A percentile compares a stretch with the other conserved stretches of the same genome.
phyloP scores from a whole-genome alignment of 2,329 filamentous ascomycete genomes.

The Cadophora malorum region DNA sequence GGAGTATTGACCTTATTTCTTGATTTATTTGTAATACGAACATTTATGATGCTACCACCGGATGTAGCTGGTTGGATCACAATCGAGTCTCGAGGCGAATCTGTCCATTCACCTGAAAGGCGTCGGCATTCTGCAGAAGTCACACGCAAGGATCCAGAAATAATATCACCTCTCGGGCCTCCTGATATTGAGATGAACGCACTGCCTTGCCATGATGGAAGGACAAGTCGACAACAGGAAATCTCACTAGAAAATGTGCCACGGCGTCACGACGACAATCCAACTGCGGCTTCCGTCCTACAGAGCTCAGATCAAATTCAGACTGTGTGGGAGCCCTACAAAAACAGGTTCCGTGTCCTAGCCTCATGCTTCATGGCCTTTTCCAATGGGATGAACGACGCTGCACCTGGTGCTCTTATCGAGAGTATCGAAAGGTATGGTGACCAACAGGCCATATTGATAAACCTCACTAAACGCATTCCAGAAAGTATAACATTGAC shows the following conservation, averaged over 20 bases:
- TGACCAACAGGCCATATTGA: too few relatives aligned
- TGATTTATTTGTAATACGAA: too few relatives aligned
- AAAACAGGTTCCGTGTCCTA: conserved; percentile 72
- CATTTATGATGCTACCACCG: neutral
- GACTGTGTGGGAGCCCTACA: conserved; percentile 51
- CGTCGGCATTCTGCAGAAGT: neutral
- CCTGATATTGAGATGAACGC: conserved; percentile 24
- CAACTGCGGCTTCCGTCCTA: neutral
- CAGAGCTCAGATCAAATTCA: conserved; percentile 20
- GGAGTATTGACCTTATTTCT: too few relatives aligned
- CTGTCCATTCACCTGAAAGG: neutral
- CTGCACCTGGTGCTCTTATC: conserved; percentile 76
- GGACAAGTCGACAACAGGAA: neutral
- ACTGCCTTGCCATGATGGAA: neutral
- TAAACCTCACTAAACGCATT: neutral
- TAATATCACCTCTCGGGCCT: neutral
- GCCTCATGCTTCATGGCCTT: conserved; percentile 70
- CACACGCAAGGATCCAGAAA: neutral
- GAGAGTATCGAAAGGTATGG: conserved; percentile 74
- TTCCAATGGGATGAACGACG: conserved; percentile 74
- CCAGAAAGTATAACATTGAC: conserved; percentile 69
- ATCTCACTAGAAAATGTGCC: neutral
- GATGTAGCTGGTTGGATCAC: neutral
- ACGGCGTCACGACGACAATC: neutral
- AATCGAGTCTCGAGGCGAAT: neutral